phyloP scores from a whole-genome alignment of 1,284 basidiomycete species.

The Ustilago xerochloae region DNA sequence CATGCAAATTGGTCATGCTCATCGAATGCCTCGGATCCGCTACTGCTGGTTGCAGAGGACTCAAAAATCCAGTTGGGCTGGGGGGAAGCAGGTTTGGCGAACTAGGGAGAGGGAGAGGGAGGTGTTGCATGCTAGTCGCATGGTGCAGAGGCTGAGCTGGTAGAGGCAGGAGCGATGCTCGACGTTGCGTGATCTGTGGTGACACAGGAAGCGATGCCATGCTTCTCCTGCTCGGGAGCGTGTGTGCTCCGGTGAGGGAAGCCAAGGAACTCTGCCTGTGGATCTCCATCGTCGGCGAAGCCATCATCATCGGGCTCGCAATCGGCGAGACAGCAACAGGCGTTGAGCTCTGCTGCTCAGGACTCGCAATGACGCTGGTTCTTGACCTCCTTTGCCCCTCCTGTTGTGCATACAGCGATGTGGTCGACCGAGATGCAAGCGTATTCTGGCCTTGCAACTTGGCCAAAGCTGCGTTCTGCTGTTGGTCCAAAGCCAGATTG shows the following conservation, averaged over 20 bases:
- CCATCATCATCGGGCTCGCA: constrained; percentile 4
- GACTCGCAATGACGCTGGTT: constrained; percentile 6
- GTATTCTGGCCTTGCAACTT: constrained; percentile 27
- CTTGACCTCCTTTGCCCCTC: constrained; percentile 31
- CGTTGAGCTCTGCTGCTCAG: too few relatives aligned
- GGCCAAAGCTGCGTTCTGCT: constrained; percentile 13
- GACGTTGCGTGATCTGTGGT: constrained; percentile 25
- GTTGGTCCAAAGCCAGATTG: constrained; percentile 9
- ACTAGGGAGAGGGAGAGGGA: neutral
- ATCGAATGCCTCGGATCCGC: constrained; percentile 24
- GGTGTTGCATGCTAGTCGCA: constrained; percentile 27
- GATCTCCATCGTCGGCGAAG: constrained; percentile 9
- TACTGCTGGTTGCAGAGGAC: neutral
- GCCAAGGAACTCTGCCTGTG: constrained; percentile 33
- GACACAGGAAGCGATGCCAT: constrained; percentile 12
- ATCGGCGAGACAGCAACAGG: neutral
- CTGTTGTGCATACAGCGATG: constrained; percentile 15
- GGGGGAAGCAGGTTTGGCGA: constrained; percentile 14
- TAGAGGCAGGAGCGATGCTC: constrained; percentile 23
- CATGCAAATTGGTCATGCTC: constrained; percentile 43
- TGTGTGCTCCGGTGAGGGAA: constrained; percentile 6
- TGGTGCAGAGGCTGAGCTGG: neutral
- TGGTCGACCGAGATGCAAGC: constrained; percentile 9
- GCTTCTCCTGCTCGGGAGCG: constrained; percentile 20
- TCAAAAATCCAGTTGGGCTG: constrained; percentile 1